Evolutionary conservation across 2,329 filamentous ascomycete genomes (phyloP).

Genomic region (Hymenoscyphus scutula): DNA sequence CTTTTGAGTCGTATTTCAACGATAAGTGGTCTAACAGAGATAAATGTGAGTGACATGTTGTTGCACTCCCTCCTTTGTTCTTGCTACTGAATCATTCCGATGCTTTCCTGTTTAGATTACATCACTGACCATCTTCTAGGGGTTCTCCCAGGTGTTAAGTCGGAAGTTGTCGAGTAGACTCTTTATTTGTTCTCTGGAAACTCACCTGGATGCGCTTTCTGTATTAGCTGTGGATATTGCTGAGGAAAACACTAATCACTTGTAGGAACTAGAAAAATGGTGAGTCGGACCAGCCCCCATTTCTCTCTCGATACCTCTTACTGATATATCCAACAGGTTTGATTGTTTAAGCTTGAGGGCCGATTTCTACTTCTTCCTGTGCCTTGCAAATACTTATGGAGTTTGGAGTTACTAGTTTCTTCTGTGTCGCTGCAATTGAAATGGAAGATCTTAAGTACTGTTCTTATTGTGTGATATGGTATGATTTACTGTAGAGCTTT

Average conservation of each 20-base stretch:
- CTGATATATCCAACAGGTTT: neutral
- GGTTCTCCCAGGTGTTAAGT: neutral
- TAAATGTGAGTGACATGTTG: slow-evolving; percentile 42
- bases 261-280: slow-evolving; percentile 2
- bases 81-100: no score
- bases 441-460: neutral
- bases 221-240: neutral
- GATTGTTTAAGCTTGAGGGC: neutral
- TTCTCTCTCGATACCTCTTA: neutral
- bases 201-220: neutral
- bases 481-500: no score
- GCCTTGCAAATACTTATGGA: neutral
- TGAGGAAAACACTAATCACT: neutral
- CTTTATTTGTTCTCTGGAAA: neutral
- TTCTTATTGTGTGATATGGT: no score
- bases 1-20: slow-evolving; percentile 57
- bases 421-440: neutral
- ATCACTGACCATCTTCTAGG: no score
- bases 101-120: no score
- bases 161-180: neutral
- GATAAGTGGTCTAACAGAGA: slow-evolving; percentile 59
- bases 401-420: neutral
- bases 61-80: no score
- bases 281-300: neutral
- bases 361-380: neutral